phyloP scores from a whole-genome alignment of 108 stramenopile species.

The Cyclostephanos invisitatus region DNA sequence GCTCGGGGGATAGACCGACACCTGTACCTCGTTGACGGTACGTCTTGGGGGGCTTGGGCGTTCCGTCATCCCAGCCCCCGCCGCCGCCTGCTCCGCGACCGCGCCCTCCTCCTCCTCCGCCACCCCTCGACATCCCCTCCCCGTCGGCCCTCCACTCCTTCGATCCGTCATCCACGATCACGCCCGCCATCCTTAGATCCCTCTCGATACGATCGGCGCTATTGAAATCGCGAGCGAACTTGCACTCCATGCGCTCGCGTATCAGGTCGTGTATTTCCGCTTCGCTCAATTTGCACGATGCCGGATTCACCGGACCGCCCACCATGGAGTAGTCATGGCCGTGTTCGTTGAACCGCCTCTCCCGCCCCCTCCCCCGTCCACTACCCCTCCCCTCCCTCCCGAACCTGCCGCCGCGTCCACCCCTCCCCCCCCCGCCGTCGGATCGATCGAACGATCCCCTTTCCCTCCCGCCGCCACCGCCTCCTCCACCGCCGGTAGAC shows the following conservation, averaged over 20 bases:
- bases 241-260: constrained; percentile 55
- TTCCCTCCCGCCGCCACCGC: constrained; percentile 13
- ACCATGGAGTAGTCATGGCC: constrained; percentile 80
- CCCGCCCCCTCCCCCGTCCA: constrained; percentile 13
- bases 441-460: constrained; percentile 16
- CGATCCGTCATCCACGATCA: constrained; percentile 59
- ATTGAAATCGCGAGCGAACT: constrained; percentile 55
- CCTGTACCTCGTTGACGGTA: constrained; percentile 38
- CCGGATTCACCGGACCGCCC: constrained; percentile 30
- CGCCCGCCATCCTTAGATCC: constrained; percentile 47
- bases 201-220: constrained; percentile 61
- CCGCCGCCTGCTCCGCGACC: constrained; percentile 2
- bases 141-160: constrained; percentile 71
- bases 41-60: constrained; percentile 26
- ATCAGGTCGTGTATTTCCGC: constrained; percentile 57
- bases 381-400: constrained; percentile 17
- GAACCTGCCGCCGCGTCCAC: constrained; percentile 9
- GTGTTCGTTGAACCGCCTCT: constrained; percentile 62
- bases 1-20: constrained; percentile 29
- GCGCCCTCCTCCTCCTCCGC: background rate
- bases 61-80: constrained; percentile 7
- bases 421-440: constrained; percentile 11
- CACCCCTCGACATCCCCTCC: constrained; percentile 18
- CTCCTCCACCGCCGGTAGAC: constrained; percentile 14
- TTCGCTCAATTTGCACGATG: constrained; percentile 38